Evolutionary conservation across 2,329 filamentous ascomycete genomes (phyloP).

Genomic region (Didymella glomerata): DNA sequence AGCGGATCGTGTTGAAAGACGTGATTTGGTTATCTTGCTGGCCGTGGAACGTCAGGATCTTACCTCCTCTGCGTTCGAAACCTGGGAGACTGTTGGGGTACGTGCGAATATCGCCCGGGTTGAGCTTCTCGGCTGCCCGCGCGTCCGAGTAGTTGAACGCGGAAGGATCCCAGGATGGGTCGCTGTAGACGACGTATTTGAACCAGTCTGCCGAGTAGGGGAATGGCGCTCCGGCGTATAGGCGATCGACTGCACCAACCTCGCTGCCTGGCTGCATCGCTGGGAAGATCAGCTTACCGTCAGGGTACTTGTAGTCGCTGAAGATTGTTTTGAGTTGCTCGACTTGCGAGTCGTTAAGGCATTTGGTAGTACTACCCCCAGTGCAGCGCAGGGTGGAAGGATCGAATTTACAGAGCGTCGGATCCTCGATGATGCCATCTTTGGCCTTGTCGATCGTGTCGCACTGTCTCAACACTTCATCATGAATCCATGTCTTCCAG

Average conservation of each 20-base stretch:
- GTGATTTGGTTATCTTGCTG: slow-evolving; percentile 56
- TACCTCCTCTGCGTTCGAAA: slow-evolving; percentile 51
- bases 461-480: slow-evolving; percentile 59
- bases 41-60: slow-evolving; percentile 58
- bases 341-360: slow-evolving; percentile 55
- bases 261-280: slow-evolving; percentile 59
- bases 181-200: slow-evolving; percentile 54
- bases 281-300: slow-evolving; percentile 58
- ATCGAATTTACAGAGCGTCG: slow-evolving; percentile 48
- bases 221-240: slow-evolving; percentile 52
- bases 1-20: slow-evolving; percentile 54
- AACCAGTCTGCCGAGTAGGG: slow-evolving; percentile 55
- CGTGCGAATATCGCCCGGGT: slow-evolving; percentile 50
- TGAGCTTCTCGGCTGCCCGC: slow-evolving; percentile 44
- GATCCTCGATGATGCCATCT: slow-evolving; percentile 59
- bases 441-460: slow-evolving; percentile 58
- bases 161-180: slow-evolving; percentile 44
- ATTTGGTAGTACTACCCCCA: slow-evolving; percentile 40
- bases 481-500: slow-evolving; percentile 50
- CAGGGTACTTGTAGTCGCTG: slow-evolving; percentile 51
- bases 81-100: slow-evolving; percentile 45
- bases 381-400: slow-evolving; percentile 51
- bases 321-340: slow-evolving; percentile 55
- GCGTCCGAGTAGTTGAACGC: slow-evolving; percentile 26
- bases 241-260: slow-evolving; percentile 47